Base-by-base conservation (phyloP, 306 rosid species). In the Cyclanthera cordifolia region DNA sequence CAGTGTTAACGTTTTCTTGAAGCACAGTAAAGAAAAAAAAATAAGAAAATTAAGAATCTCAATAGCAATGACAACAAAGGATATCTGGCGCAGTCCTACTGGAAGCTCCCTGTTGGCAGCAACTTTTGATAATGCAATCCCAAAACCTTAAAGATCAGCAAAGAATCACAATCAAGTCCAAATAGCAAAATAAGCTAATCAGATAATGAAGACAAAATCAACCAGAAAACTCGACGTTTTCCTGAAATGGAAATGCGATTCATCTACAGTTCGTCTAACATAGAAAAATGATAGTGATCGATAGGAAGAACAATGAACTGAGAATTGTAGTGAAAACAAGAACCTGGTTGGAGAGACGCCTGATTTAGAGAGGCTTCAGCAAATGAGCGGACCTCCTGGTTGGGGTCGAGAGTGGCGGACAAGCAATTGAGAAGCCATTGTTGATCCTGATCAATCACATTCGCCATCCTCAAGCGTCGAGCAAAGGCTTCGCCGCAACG, bases 311-410 rank as follows among this genome's bases (percentile, higher is more conserved):
- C 13, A 23, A 32, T 21, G 37, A 43, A 23, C 20, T 45, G 50
- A 65, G 13, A 23, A 21, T 65, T 65, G 46, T 16, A 20, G 6
- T 67, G 3, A 63, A 25, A 32, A 47, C 51, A 20, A 15, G 76
- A 52, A 93, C 96, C 99, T 86, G 95, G 87, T 72, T 85, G 99
- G 21, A 74, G 89, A 74, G 96, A 85, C 32, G 95, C 99, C 67
- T 93, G 99, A 76, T 85, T 79, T 56, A 93, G 89, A n/a, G 95
- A 93, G 30, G 96, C 80, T 81, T 93, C 96, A 6, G 99, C 96
- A 53, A 79, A 90, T 27, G 82, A 80, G 72, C 99, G 95, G 46
- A 93, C 88, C 46, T 93, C 96, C 11, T 79, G 95, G 83, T 80
- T 93, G 16, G 95, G 88, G 66, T 93, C 96, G 78, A 90, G 96